A percentile compares a stretch with the other conserved stretches of the same genome.
Conservation (phyloP, 805 yeast genomes). For the Barnettozyma sucrosica region DNA sequence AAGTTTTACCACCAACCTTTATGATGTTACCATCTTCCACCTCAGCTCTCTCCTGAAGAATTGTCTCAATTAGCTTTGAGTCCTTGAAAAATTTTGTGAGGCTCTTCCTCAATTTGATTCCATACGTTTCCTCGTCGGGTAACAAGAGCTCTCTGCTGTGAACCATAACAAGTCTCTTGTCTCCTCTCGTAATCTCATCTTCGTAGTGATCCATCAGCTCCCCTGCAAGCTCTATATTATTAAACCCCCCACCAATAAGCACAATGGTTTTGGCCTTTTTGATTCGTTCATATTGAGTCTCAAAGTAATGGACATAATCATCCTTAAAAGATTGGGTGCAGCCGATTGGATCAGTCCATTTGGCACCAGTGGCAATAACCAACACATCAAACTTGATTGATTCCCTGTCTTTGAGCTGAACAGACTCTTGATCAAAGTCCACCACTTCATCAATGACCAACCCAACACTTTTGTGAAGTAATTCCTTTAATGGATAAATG, state of each 20-base stretch:
- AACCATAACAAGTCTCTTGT: conserved; percentile 17
- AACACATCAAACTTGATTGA: conserved; percentile 19
- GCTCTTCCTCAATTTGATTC: conserved; percentile 7
- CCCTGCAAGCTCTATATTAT: conserved; percentile 29
- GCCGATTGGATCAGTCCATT: conserved; percentile 25
- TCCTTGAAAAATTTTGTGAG: conserved; percentile 9
- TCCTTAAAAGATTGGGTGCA: conserved; percentile 14
- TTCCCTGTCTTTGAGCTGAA: conserved; percentile 12
- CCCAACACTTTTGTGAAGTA: conserved; percentile 15
- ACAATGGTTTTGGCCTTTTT: conserved; percentile 24
- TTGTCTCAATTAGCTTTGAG: conserved; percentile 9
- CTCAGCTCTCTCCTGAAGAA: conserved; percentile 7
- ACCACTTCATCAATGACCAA: conserved; percentile 15
- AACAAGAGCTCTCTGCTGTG: conserved; percentile 14
- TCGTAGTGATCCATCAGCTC: conserved; percentile 24
- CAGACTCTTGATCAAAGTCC: conserved; percentile 10
- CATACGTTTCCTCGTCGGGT: conserved; percentile 11
- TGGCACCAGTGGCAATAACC: conserved; percentile 29
- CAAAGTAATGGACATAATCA: conserved; percentile 13
- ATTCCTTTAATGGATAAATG: conserved; percentile 17
- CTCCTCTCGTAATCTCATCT: conserved; percentile 10
- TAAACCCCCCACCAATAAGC: conserved; percentile 30
- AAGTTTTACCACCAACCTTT: background rate
- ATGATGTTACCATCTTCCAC: conserved; percentile 3
- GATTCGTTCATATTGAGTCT: conserved; percentile 13